A percentile compares a stretch with the other conserved stretches of the same genome.
phyloP scores from a whole-genome alignment of 2,329 filamentous ascomycete genomes.

The Sordariomycetes sp. region DNA sequence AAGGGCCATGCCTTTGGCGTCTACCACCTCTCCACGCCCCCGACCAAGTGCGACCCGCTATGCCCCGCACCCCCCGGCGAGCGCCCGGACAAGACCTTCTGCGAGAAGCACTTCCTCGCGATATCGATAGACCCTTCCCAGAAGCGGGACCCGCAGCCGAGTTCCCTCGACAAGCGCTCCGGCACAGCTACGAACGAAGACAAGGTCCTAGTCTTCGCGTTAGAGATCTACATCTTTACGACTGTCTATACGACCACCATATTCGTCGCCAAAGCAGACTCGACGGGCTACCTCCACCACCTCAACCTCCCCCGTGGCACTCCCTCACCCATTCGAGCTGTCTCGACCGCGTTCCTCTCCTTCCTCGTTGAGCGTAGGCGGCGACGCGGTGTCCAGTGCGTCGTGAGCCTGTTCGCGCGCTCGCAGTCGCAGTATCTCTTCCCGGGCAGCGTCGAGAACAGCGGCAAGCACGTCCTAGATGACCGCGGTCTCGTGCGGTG shows the following conservation, averaged over 20 bases:
- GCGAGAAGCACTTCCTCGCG: conserved; percentile 69
- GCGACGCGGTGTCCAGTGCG: conserved; percentile 53
- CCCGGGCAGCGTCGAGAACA: conserved; percentile 78
- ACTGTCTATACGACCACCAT: conserved; percentile 73
- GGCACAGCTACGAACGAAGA: conserved; percentile 7
- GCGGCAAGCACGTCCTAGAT: conserved; percentile 80
- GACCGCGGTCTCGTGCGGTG: conserved; percentile 85
- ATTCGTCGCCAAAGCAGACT: conserved; percentile 95
- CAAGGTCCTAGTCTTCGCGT: conserved; percentile 61
- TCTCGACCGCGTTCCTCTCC: conserved; percentile 65
- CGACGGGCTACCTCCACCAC: conserved; percentile 73
- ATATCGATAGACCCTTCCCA: conserved; percentile 30
- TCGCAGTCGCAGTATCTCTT: conserved; percentile 93
- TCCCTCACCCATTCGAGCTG: conserved; percentile 62
- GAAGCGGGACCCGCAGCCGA: conserved; percentile 12
- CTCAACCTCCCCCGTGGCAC: conserved; percentile 51
- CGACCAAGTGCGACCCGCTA: conserved; percentile 62
- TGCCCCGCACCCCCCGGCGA: conserved; percentile 67
- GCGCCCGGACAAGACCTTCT: conserved; percentile 66
- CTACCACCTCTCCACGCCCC: conserved; percentile 81
- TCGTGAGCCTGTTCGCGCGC: conserved; percentile 85
- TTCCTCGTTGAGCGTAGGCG: conserved; percentile 61
- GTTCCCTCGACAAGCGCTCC: background rate
- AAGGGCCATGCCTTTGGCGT: conserved; percentile 51
- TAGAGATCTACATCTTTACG: conserved; percentile 82